Evolutionary conservation across 2,329 filamentous ascomycete genomes (phyloP).

Genomic region (Colletotrichum somersetense): DNA sequence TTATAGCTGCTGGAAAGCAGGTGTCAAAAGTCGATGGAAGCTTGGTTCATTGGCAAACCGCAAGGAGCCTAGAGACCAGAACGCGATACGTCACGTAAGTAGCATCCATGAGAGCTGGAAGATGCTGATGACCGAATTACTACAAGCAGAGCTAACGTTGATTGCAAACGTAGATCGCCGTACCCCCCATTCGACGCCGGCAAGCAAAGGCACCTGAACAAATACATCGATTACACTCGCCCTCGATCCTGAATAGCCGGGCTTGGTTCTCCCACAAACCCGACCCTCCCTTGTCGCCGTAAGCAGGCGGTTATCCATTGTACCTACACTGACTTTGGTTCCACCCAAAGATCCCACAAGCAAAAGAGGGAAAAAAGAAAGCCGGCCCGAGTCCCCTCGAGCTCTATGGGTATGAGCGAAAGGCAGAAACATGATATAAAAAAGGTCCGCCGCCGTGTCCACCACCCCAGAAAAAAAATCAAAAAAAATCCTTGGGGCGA

Average conservation of each 20-base stretch:
- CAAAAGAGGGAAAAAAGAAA: conserved; percentile 39
- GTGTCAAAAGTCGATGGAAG: not conserved
- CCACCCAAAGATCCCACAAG: conserved; percentile 35
- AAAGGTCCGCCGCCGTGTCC: conserved; percentile 32
- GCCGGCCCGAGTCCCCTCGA: conserved; percentile 32
- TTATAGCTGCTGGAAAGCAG: not conserved
- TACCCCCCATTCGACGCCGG: conserved; percentile 9
- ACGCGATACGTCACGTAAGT: too few species aligned
- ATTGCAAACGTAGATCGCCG: conserved; percentile 11
- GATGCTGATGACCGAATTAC: not conserved
- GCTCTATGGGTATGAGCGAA: conserved; percentile 43
- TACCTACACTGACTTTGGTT: conserved; percentile 33
- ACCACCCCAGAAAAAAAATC: conserved; percentile 2
- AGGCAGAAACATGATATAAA: conserved; percentile 38
- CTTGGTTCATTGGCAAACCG: not conserved
- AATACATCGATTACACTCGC: conserved; percentile 33
- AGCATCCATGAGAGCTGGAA: not conserved
- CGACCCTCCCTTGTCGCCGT: not conserved
- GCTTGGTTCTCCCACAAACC: conserved; percentile 8
- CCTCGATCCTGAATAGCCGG: conserved; percentile 24
- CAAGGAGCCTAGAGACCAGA: not conserved
- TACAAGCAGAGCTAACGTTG: not conserved
- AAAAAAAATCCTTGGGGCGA: conserved; percentile 4
- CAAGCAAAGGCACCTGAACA: conserved; percentile 19
- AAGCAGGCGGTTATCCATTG: conserved; percentile 28